These are phyloP conservation scores for Pulveroboletus sp. DNA, from an alignment of 768 basidiomycete species.

Conservation along the genomic window DNA sequence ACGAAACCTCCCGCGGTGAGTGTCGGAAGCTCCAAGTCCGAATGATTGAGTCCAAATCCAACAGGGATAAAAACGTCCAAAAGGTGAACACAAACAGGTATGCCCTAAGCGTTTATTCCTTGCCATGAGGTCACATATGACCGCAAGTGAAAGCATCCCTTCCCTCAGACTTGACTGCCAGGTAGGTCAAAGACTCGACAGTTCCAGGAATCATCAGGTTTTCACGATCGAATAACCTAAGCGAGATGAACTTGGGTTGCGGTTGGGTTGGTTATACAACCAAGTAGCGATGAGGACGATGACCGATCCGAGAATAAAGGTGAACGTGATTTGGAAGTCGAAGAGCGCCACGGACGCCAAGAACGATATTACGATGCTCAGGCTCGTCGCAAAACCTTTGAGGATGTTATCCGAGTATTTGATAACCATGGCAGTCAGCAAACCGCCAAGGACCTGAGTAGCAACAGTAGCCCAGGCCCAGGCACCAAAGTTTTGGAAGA, in stretches of 20 bases:
- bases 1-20: constrained; percentile 14
- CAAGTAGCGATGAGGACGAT: constrained; percentile 87
- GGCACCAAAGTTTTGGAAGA: constrained; percentile 82
- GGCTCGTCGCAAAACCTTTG: constrained; percentile 93
- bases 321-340: constrained; percentile 79
- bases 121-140: constrained; percentile 1
- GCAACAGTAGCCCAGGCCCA: constrained; percentile 92
- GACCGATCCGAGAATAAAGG: constrained; percentile 79
- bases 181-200: neutral
- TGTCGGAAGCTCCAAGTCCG: constrained; percentile 19
- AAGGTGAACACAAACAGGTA: constrained; percentile 18
- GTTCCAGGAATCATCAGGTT: constrained; percentile 10
- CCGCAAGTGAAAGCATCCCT: constrained; percentile 1
- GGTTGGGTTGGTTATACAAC: constrained; percentile 76
- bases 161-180: neutral
- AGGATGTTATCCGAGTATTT: constrained; percentile 89
- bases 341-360: constrained; percentile 88
- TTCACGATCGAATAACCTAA: constrained; percentile 28
- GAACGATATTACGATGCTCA: constrained; percentile 94
- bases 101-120: constrained; percentile 16
- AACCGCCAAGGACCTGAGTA: constrained; percentile 87
- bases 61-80: constrained; percentile 21
- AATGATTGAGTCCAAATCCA: constrained; percentile 28
- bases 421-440: constrained; percentile 91
- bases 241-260: constrained; percentile 32